Conservation (phyloP, 768 basidiomycete genomes). For the Xanthoconium stramineum region DNA sequence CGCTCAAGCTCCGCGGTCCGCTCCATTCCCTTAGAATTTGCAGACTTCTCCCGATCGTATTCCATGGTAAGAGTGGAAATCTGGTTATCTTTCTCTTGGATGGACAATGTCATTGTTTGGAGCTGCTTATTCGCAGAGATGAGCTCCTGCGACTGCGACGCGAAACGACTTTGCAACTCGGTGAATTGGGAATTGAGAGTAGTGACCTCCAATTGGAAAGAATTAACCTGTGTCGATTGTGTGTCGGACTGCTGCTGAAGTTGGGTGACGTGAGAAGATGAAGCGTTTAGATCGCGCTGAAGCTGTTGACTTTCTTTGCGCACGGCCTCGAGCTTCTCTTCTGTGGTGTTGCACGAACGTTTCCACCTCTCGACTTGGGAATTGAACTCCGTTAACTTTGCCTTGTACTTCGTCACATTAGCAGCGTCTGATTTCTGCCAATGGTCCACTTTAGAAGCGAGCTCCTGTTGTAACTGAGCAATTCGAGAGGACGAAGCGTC, state of each 20-base stretch:
- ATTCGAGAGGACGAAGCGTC: too few relatives aligned
- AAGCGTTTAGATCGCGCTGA: not conserved
- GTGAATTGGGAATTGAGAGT: not conserved
- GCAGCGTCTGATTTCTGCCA: not conserved
- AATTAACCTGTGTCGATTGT: not conserved
- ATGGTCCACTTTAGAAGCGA: not conserved
- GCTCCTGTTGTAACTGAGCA: not conserved
- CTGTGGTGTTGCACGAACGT: not conserved
- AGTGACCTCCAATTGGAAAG: not conserved
- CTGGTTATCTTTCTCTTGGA: not conserved
- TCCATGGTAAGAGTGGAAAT: not conserved
- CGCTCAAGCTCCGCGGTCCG: not conserved
- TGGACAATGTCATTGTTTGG: not conserved
- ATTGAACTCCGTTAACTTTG: not conserved
- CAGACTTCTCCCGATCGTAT: not conserved
- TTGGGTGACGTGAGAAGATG: not conserved
- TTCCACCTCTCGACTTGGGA: not conserved
- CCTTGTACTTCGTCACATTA: not conserved
- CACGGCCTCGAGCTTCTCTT: not conserved
- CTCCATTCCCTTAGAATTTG: not conserved
- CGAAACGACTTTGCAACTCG: not conserved
- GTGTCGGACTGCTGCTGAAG: not conserved
- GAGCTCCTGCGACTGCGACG: constrained; percentile 4
- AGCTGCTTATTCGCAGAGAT: not conserved
- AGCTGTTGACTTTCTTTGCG: not conserved